Percentiles rank a stretch among this genome's conserved stretches.
Evolutionary conservation across 495 filamentous ascomycete genomes (phyloP).

Genomic region (Penicillium paradoxum): DNA sequence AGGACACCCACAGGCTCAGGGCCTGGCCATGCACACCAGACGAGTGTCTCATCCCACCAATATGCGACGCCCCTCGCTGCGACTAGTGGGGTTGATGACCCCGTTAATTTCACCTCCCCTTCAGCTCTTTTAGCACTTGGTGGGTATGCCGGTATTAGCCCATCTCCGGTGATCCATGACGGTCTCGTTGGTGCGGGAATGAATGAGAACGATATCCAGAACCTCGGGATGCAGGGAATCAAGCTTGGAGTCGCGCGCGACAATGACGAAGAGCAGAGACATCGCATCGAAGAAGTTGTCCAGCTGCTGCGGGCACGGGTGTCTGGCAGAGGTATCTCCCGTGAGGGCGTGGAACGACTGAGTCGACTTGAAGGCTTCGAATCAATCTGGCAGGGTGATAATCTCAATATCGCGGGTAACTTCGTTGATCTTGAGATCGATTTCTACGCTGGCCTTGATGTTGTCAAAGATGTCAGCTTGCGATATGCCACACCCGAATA

Average conservation of each 20-base stretch:
- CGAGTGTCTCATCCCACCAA: constrained; percentile 33
- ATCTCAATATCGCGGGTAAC: constrained; percentile 67
- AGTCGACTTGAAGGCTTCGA: constrained; percentile 70
- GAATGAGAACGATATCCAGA: constrained; percentile 43
- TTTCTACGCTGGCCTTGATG: constrained; percentile 40
- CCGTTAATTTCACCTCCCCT: constrained; percentile 44
- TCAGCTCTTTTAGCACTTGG: constrained; percentile 42
- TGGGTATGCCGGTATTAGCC: constrained; percentile 40
- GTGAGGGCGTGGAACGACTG: constrained; percentile 75
- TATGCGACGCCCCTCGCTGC: constrained; percentile 41
- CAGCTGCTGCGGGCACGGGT: constrained; percentile 40
- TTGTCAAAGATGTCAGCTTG: constrained; percentile 43
- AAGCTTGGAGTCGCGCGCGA: constrained; percentile 42
- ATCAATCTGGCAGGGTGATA: constrained; percentile 63
- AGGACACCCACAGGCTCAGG: constrained; percentile 41
- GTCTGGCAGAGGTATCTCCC: constrained; percentile 57
- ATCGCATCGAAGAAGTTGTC: constrained; percentile 47
- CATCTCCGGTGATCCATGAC: constrained; percentile 40
- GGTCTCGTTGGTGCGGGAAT: constrained; percentile 36
- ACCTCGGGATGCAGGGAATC: constrained; percentile 37
- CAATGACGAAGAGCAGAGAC: constrained; percentile 49
- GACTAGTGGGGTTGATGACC: constrained; percentile 34
- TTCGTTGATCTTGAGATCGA: constrained; percentile 50
- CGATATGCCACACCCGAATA: constrained; percentile 43
- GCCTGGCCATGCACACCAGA: constrained; percentile 24